Base-by-base conservation (phyloP, 129 eudicot genomes). In the Flaveria bidentis region DNA sequence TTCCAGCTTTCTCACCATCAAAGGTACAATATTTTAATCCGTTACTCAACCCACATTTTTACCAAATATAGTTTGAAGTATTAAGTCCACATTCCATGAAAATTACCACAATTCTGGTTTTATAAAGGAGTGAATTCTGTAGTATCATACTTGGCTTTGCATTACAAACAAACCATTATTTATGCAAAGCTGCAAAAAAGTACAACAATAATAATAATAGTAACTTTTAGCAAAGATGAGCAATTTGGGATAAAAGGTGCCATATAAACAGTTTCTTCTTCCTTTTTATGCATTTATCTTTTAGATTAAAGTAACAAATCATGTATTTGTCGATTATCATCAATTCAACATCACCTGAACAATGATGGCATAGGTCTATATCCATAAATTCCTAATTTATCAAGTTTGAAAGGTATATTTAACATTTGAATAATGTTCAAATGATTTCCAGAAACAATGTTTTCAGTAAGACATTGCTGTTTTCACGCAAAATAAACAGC, bases 1-100 rank as follows among this genome's bases (percentile, higher is more conserved):
- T 74, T 83, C 93, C 97, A 22, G 47, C 80, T n/a, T 82, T 85
- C 67, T 84, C 89, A 62, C 76, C 87, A 68, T 74, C 86, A 51
- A 89, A 86, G 96, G 99, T 93, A 74, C 30, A 2, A 2, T 0
- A 26, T 46, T 61, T 62, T 17, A 5, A 17, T 26, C 47, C 8
- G 7, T 61, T 45, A 26, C 16, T 51, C 17, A 49, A 17, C 67
- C 51, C 51, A 2, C 10, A 55, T 65, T 65, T 16, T 65, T 18
- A n/a, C 11, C 22, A 33, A 6, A 6, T n/a, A n/a, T 33, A 8
- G 25, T 65, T 61, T 14, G 4, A 61, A 61, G 42, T 26, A 17
- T 26, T 25, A 12, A 61, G 67, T 61, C 5, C 66, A 15, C 9
- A 23, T 25, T 39, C 5, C 18, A 14, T 4, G 18, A 25, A 22